phyloP scores from a whole-genome alignment of 192 early-diverging fungal species.

The Entophlyctis helioformis region DNA sequence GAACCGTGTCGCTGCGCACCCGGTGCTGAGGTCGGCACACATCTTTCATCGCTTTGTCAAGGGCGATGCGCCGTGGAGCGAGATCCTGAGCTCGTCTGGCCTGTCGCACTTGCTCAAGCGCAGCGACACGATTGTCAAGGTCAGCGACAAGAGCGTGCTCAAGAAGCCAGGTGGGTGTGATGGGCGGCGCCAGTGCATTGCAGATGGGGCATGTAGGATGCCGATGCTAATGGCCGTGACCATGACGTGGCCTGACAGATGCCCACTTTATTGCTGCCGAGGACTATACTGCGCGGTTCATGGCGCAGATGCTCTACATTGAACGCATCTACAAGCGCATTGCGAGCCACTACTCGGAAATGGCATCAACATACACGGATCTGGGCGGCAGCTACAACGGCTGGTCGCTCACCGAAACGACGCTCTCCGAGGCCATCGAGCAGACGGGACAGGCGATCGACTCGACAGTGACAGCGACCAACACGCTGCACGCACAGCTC shows the following conservation, averaged over 20 bases:
- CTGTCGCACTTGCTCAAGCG: constrained; percentile 18
- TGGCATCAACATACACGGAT: constrained; percentile 68
- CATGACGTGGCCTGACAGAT: constrained; percentile 33
- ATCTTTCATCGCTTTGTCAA: constrained; percentile 91
- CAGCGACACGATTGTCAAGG: no score
- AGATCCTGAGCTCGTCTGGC: constrained; percentile 20
- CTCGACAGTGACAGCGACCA: constrained; percentile 62
- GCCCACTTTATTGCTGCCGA: constrained; percentile 81
- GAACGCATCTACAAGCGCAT: constrained; percentile 66
- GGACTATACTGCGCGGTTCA: constrained; percentile 80
- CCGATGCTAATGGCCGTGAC: no score
- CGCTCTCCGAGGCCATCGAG: constrained; percentile 77
- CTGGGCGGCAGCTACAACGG: constrained; percentile 88
- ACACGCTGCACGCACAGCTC: constrained; percentile 50
- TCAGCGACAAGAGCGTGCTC: constrained; percentile 16
- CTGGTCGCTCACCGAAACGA: constrained; percentile 77
- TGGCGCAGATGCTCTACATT: constrained; percentile 65
- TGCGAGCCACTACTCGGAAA: constrained; percentile 47
- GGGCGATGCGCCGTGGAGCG: constrained; percentile 22
- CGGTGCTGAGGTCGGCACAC: constrained; percentile 74
- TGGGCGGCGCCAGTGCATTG: no score
- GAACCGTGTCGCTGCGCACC: constrained; percentile 82
- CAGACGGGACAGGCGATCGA: constrained; percentile 88
- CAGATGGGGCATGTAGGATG: not conserved
- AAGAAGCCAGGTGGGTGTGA: constrained; percentile 21